Percentiles rank a stretch among this genome's conserved stretches.
Evolutionary conservation across 768 basidiomycete genomes (phyloP).

Genomic region (Macrocybe gigantea): DNA sequence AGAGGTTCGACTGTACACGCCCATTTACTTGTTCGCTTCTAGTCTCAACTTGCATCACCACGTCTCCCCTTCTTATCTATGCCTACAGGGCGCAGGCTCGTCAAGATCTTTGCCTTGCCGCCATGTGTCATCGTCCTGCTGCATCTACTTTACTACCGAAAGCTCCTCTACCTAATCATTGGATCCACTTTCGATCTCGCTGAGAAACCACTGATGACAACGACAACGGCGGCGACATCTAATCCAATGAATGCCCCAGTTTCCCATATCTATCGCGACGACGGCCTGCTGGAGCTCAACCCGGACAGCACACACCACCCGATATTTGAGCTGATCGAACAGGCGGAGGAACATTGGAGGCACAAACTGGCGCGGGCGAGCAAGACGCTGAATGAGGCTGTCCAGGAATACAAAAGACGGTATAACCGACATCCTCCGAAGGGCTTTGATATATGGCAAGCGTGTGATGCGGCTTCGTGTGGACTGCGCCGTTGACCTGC

Average conservation of each 20-base stretch:
- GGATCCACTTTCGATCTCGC: too few species aligned
- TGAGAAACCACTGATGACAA: too few species aligned
- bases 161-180: too few species aligned
- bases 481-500: background rate
- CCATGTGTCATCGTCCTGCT: too few species aligned
- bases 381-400: slow-evolving; percentile 59
- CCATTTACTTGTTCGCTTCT: too few species aligned
- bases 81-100: too few species aligned
- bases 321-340: slow-evolving; percentile 59
- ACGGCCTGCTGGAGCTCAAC: slow-evolving; percentile 20
- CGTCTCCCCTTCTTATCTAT: too few species aligned
- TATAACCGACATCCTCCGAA: slow-evolving; percentile 66
- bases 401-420: slow-evolving; percentile 58
- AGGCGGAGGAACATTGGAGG: slow-evolving; percentile 57
- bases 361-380: slow-evolving; percentile 55
- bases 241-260: too few species aligned
- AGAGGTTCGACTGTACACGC: too few species aligned
- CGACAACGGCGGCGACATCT: too few species aligned
- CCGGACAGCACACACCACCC: slow-evolving; percentile 55
- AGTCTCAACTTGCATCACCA: too few species aligned
- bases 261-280: background rate
- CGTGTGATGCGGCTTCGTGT: slow-evolving; percentile 12
- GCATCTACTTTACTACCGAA: too few species aligned
- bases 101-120: slow-evolving; percentile 1
- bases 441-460: slow-evolving; percentile 77